A percentile compares a stretch with the other conserved stretches of the same genome.
Conservation (phyloP, 2,329 filamentous ascomycete genomes). For the Zelopaecilomyces penicillatus region DNA sequence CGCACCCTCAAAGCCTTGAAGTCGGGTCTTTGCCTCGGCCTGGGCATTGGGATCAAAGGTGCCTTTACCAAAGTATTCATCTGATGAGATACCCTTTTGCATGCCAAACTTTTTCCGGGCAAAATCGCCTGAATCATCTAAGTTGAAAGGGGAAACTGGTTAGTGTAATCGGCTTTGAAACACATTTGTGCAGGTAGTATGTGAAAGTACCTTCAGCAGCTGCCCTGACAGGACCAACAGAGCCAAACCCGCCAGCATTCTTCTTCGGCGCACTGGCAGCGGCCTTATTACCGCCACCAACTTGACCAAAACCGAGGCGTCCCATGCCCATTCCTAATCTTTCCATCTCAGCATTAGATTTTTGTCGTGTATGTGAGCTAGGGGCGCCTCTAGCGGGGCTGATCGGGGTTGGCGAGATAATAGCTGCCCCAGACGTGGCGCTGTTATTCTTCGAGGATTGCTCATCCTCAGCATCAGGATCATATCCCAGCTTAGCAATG, state of each 20-base stretch:
- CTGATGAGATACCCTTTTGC: slow-evolving; percentile 94
- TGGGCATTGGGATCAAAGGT: slow-evolving; percentile 72
- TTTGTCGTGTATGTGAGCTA: slow-evolving; percentile 48
- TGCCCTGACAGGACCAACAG: slow-evolving; percentile 67
- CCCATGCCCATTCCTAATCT: slow-evolving; percentile 81
- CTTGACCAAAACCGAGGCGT: slow-evolving; percentile 80
- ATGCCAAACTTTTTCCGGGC: slow-evolving; percentile 80
- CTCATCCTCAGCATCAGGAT: slow-evolving; percentile 74
- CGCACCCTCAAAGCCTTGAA: slow-evolving; percentile 90
- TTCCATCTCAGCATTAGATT: slow-evolving; percentile 72
- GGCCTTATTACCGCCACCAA: slow-evolving; percentile 55
- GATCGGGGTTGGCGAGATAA: slow-evolving; percentile 66
- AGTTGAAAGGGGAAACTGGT: not conserved
- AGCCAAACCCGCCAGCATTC: slow-evolving; percentile 80
- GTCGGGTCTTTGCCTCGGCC: slow-evolving; percentile 74
- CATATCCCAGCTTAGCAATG: slow-evolving; percentile 90
- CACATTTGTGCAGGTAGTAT: too few species aligned
- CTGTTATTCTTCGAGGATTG: slow-evolving; percentile 36
- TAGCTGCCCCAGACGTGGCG: slow-evolving; percentile 48
- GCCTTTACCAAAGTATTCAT: slow-evolving; percentile 95
- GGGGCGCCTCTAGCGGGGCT: slow-evolving; percentile 54
- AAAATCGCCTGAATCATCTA: slow-evolving; percentile 71
- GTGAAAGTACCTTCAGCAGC: slow-evolving; percentile 52
- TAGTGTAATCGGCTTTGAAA: not conserved
- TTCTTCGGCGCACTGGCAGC: slow-evolving; percentile 49